Conservation (phyloP, 2,329 filamentous ascomycete genomes). For the Penicillium fuscoglaucum region DNA sequence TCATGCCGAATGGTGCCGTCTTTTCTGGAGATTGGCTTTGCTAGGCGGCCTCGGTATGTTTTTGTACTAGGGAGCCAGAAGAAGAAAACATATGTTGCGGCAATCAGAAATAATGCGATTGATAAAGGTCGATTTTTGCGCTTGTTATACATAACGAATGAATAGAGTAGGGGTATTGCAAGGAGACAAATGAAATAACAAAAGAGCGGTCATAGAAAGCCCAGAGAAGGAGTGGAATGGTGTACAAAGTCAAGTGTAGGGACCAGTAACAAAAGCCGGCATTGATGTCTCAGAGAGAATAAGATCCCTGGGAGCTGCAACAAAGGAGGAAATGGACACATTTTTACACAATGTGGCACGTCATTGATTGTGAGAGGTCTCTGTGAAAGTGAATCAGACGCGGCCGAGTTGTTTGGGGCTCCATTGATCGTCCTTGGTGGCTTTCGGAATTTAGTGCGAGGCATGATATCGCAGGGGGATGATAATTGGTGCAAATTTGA, state of each 20-base stretch:
- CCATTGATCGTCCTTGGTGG: slow-evolving; percentile 18
- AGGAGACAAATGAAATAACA: background rate
- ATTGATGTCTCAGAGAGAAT: background rate
- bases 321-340: background rate
- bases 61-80: slow-evolving; percentile 16
- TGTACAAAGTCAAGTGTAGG: background rate
- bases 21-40: slow-evolving; percentile 12
- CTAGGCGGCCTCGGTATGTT: background rate
- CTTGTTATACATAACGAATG: slow-evolving; percentile 27
- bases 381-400: background rate
- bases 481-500: slow-evolving; percentile 3
- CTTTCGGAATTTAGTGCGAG: background rate
- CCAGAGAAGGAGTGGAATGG: background rate
- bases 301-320: background rate
- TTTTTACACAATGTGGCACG: slow-evolving; percentile 8
- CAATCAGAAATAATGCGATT: slow-evolving; percentile 18
- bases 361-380: slow-evolving; percentile 9
- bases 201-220: background rate
- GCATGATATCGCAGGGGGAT: background rate
- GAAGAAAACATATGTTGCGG: slow-evolving; percentile 23
- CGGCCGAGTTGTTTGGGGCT: slow-evolving; percentile 8
- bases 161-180: background rate
- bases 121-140: slow-evolving; percentile 21
- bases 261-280: background rate
- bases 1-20: slow-evolving; percentile 8